These are phyloP conservation scores for Suillus tomentosus DNA, from an alignment of 768 basidiomycete genomes.

Conservation along the genomic window DNA sequence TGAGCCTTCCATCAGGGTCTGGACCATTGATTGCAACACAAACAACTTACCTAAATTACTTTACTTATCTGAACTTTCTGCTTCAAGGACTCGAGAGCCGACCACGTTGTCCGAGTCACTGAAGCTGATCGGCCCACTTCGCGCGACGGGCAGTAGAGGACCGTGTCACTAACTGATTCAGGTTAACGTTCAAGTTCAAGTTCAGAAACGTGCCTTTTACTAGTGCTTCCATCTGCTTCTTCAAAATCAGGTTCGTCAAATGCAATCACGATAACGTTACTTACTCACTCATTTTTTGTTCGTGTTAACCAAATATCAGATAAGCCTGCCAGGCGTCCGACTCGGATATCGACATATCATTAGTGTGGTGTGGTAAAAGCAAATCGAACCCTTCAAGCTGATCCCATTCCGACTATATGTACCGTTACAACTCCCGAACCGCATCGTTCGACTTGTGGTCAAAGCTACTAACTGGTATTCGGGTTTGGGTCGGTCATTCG, in stretches of 20 bases:
- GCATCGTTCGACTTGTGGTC: constrained; percentile 18
- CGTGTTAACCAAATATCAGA: constrained; percentile 19
- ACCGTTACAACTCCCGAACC: neutral
- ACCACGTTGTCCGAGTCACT: neutral
- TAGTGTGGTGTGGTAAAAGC: neutral
- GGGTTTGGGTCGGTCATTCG: too few species aligned
- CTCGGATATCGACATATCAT: neutral
- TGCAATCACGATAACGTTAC: constrained; percentile 23
- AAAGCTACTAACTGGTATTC: neutral
- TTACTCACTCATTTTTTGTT: neutral
- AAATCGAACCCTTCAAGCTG: neutral
- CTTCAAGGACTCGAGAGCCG: neutral
- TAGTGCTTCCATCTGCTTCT: neutral
- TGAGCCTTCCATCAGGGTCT: constrained; percentile 7
- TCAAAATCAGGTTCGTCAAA: neutral
- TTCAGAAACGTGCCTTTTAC: neutral
- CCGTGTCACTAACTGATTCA: too few species aligned
- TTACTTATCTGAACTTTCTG: neutral
- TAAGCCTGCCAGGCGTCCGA: neutral
- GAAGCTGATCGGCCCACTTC: neutral
- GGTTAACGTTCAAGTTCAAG: neutral
- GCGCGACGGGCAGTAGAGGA: neutral
- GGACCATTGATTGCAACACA: constrained; percentile 1
- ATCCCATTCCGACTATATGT: neutral
- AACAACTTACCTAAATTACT: constrained; percentile 7